Conservation (phyloP, 192 early-diverging fungal genomes). For the Coemansia sp. region DNA sequence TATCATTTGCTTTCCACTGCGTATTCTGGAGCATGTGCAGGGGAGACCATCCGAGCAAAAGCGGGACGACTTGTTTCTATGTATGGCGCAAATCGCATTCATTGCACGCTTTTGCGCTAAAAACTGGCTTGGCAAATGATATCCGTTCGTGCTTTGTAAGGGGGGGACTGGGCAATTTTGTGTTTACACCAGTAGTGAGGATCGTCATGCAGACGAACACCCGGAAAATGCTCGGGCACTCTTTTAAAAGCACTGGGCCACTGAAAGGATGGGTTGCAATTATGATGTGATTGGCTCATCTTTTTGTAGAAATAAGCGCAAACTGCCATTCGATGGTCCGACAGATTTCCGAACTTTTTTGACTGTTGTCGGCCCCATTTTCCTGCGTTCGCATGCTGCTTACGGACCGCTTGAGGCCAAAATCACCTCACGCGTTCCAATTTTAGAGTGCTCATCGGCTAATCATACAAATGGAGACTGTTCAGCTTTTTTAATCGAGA, state of each 20-base stretch:
- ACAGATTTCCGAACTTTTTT: neutral
- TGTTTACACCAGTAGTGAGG: constrained; percentile 1
- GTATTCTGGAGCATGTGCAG: neutral
- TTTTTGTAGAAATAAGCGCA: neutral
- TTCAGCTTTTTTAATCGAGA: neutral
- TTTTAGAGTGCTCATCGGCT: neutral
- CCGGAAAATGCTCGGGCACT: constrained; percentile 2
- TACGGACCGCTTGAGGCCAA: too few relatives aligned
- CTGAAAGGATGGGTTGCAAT: neutral
- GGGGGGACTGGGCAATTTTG: neutral
- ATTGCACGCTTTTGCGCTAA: neutral
- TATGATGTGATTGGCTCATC: neutral
- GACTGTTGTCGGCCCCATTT: neutral
- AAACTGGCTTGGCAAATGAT: constrained; percentile 2
- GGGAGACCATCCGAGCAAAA: neutral
- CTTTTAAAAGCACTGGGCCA: neutral
- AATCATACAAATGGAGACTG: neutral
- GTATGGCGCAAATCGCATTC: constrained; percentile 4
- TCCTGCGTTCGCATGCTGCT: neutral
- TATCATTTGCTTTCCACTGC: neutral
- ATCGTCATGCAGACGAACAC: constrained; percentile 1
- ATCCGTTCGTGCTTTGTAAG: neutral
- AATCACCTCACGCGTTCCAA: neutral
- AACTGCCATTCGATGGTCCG: neutral
- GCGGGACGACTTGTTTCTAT: neutral